Base-by-base conservation (phyloP, 1,284 basidiomycete species). In the Salmacisia buchloeana region DNA sequence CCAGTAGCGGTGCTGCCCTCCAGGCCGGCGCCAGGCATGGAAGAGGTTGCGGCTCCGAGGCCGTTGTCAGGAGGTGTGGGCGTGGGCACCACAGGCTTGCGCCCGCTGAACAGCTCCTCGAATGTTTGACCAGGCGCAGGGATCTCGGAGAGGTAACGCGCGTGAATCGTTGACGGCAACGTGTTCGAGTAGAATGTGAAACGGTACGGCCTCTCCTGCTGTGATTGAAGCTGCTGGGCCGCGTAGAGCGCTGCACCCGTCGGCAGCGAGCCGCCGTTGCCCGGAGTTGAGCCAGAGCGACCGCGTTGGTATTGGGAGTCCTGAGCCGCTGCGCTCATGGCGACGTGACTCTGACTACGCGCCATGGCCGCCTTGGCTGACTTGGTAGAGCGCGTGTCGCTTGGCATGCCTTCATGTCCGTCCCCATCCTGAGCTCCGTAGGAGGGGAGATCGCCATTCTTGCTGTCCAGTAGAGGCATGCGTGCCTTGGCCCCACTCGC, bases 181-280 rank as follows among this genome's bases (percentile, higher is more conserved):
- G 90, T 85, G 76, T 97, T 98, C 18, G 92, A 97, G 82, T 98
- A 99, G 83, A 98, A 98, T 0, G 94, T 97, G 82, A 98, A 98
- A 35, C 96, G 86, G 78, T 97, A 98, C 6, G 94, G 94, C 76
- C 93, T 74, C 34, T 78, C 76, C 56, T 58, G 34, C 56, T 58
- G 49, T 33, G 49, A 54, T 33, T 54, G 49, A 12, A 54, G 29
- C 27, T 54, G 49, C 49, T 54, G 49, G 7, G 49, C 49, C 49
- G 49, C 49, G 34, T 54, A 54, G 29, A 54, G 21, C 18, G 49
- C 49, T 33, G 49, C 49, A 31, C 49, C 49, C 12, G 49, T 54
- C 27, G 49, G 49, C 25, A 54, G 29, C 10, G 49, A 54, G 49
- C 49, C 49, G 10, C 49, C 49, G 12, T n/a, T n/a, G n/a, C 49